A percentile compares a stretch with the other conserved stretches of the same genome.
These are phyloP conservation scores for Trichoderma oligosporum DNA, from an alignment of 2,329 filamentous ascomycete species.

Conservation along the genomic window DNA sequence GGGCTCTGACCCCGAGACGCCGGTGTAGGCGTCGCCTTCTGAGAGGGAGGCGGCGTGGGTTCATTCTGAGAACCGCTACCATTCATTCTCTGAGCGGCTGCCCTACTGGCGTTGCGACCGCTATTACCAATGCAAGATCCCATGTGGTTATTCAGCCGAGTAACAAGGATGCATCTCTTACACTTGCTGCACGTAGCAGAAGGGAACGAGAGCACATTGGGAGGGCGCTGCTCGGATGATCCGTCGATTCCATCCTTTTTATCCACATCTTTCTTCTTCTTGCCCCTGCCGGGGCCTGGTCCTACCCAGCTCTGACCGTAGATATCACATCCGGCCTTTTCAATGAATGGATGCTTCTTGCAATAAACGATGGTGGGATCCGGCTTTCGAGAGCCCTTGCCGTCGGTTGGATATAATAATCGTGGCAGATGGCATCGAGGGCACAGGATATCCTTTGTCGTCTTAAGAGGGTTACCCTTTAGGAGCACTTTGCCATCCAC, in stretches of 20 bases:
- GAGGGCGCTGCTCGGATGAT: constrained; percentile 52
- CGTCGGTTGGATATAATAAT: constrained; percentile 68
- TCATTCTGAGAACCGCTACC: constrained; percentile 55
- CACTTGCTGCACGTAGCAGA: constrained; percentile 65
- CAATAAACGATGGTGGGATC: constrained; percentile 70
- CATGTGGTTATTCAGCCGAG: constrained; percentile 65
- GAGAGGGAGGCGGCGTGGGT: constrained; percentile 57
- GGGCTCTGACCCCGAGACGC: constrained; percentile 53
- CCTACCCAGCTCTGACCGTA: constrained; percentile 79
- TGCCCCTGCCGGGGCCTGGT: constrained; percentile 65
- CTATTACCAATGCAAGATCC: constrained; percentile 64
- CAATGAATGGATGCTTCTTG: constrained; percentile 73
- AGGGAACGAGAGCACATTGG: constrained; percentile 61
- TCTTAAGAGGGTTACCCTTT: constrained; percentile 69
- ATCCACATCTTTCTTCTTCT: constrained; percentile 75
- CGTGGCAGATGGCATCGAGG: constrained; percentile 71
- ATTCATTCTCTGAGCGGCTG: constrained; percentile 60
- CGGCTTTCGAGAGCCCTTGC: constrained; percentile 61
- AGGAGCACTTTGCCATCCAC: constrained; percentile 65
- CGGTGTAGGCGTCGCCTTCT: constrained; percentile 58
- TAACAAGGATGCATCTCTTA: constrained; percentile 62
- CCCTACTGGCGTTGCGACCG: constrained; percentile 58
- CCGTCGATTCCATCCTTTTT: constrained; percentile 52
- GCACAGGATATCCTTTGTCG: constrained; percentile 68
- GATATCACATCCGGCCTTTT: constrained; percentile 72